A percentile compares a stretch with the other conserved stretches of the same genome.
phyloP scores from a whole-genome alignment of 2,329 filamentous ascomycete species.

The Neofusicoccum kwambonambiense region DNA sequence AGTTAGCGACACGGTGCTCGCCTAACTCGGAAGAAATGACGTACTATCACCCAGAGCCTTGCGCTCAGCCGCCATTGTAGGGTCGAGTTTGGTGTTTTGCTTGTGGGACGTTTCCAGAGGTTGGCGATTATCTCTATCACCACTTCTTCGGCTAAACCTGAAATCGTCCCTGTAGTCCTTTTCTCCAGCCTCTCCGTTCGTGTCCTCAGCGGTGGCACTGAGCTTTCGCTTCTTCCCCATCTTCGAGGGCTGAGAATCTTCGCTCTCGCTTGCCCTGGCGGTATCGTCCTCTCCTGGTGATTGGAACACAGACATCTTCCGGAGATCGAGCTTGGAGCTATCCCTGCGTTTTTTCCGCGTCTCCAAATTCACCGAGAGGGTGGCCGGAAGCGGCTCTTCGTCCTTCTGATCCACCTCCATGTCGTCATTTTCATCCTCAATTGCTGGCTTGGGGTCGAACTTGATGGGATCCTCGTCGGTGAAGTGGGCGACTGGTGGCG shows the following conservation, averaged over 20 bases:
- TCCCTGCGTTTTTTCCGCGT: slow-evolving; percentile 54
- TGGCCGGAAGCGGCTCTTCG: slow-evolving; percentile 37
- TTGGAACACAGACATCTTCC: slow-evolving; percentile 45
- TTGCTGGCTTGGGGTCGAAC: slow-evolving; percentile 37
- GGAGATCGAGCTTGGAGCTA: slow-evolving; percentile 45
- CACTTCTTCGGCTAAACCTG: slow-evolving; percentile 42
- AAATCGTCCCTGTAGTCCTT: slow-evolving; percentile 39
- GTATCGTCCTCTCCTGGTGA: slow-evolving; percentile 36
- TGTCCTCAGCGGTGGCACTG: slow-evolving; percentile 33
- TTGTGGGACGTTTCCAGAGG: background rate
- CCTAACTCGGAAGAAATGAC: slow-evolving; percentile 5
- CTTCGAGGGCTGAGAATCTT: slow-evolving; percentile 33
- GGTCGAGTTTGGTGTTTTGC: slow-evolving; percentile 4
- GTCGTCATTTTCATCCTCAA: slow-evolving; percentile 22
- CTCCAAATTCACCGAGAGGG: slow-evolving; percentile 49
- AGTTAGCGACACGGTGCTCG: background rate
- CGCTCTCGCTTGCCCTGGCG: slow-evolving; percentile 28
- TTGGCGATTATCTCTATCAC: slow-evolving; percentile 5
- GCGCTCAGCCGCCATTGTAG: slow-evolving; percentile 25
- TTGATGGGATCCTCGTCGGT: slow-evolving; percentile 49
- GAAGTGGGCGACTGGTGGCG: slow-evolving; percentile 55
- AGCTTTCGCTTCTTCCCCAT: slow-evolving; percentile 59
- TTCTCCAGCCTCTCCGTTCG: slow-evolving; percentile 18
- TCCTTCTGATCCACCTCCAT: slow-evolving; percentile 28
- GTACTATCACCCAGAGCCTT: slow-evolving; percentile 45